Base-by-base conservation (phyloP, 306 rosid species). In the Lotus japonicus region DNA sequence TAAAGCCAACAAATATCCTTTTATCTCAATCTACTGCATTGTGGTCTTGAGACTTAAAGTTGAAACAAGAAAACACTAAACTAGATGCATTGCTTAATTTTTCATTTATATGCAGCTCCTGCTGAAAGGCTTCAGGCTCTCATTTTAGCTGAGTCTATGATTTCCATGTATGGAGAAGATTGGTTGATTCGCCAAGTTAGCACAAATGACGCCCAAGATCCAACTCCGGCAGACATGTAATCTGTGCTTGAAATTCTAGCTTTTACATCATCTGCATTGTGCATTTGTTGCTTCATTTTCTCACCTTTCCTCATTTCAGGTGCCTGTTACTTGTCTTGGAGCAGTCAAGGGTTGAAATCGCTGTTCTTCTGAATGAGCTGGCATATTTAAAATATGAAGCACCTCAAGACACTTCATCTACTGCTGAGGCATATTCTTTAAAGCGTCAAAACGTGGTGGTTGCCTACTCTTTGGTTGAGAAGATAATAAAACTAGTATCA, bases 331-430 rank as follows among this genome's bases (percentile, higher is more conserved):
- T 94, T 77, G 89, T 94, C 76, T 74, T 94, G 76, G 96, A 86
- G 90, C 96, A 94, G 74, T 88, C 97, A 11, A 85, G 96, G 81
- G 94, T 90, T 74, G 98, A 94, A 87, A 85, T 94, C 76, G 97
- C 96, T 18, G 97, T 94, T 76, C 83, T 90, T 71, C 81, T 94
- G 58, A 88, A 94, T 78, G 96, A 94, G 73, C 78, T 94, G 76
- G 97, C 97, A 55, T 88, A 90, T 74, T 74, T 85, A 77, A 94
- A 88, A 74, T 91, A 80, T 74, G 96, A 90, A 78, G 95, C 94
- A 68, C 84, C 94, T 18, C 81, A 83, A 71, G 82, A 78, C 70
- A 70, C 92, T 64, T 77, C 86, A 6, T 71, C 89, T 65, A 66
- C 81, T 70, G 75, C 72, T 11, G 89, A 88, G 71, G 75, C 84